Conservation (phyloP, 345 rosid species). For the Rhodomyrtus tomentosa region DNA sequence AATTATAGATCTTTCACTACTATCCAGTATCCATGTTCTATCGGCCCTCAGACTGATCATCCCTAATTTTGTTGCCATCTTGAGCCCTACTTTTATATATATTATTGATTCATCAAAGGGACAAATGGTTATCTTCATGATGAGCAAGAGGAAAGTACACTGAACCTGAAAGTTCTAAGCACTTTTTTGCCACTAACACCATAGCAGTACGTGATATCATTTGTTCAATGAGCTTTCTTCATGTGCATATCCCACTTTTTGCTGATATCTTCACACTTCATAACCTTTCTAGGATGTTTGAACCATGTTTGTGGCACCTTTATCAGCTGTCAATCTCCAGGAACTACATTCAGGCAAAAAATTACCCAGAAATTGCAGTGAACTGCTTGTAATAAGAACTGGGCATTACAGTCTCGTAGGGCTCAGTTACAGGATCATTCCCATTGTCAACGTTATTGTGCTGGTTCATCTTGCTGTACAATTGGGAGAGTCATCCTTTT, state of each 20-base stretch:
- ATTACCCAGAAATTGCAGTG: background rate
- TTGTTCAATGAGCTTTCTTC: background rate
- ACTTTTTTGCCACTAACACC: background rate
- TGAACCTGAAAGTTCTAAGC: background rate
- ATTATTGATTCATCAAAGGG: background rate
- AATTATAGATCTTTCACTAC: background rate
- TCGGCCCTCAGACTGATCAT: background rate
- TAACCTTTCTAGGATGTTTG: too few species aligned
- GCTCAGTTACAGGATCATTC: background rate
- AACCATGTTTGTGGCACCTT: too few species aligned
- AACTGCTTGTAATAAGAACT: background rate
- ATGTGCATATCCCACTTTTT: background rate
- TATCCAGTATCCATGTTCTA: background rate
- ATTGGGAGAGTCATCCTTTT: background rate
- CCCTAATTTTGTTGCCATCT: background rate
- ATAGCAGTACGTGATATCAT: background rate
- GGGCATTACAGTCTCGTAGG: background rate
- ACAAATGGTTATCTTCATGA: background rate
- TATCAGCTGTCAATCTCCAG: background rate
- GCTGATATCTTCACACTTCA: background rate
- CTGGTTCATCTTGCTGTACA: background rate
- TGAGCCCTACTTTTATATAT: background rate
- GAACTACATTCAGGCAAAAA: background rate
- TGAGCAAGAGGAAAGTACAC: background rate
- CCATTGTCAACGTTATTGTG: background rate